These are phyloP conservation scores for Murraya koenigii DNA, from an alignment of 345 rosid genomes.

Conservation along the genomic window DNA sequence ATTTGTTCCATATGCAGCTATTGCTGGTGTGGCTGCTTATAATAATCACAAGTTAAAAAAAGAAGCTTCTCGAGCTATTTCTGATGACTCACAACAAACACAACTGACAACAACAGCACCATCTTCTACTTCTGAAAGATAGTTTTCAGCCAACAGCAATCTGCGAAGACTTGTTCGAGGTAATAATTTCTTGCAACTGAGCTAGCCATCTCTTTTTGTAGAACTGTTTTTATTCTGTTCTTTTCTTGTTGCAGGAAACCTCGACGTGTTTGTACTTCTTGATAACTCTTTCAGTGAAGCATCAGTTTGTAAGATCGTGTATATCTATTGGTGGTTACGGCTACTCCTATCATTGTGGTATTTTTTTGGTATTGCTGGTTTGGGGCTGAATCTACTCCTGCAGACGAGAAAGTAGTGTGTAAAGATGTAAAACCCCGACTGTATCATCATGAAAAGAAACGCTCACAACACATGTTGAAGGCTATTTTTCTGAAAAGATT, in stretches of 20 bases:
- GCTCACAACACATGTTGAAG: not conserved
- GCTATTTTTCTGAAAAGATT: not conserved
- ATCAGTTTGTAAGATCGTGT: not conserved
- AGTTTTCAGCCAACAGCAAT: not conserved
- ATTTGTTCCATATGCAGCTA: constrained; percentile 45
- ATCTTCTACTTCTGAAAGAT: constrained; percentile 34
- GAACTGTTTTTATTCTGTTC: not conserved
- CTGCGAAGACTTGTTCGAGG: constrained; percentile 24
- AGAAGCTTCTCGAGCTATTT: constrained; percentile 57
- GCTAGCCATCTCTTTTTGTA: not conserved
- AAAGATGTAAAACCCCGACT: constrained; percentile 10
- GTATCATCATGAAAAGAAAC: not conserved
- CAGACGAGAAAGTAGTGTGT: not conserved
- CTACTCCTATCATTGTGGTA: constrained; percentile 13
- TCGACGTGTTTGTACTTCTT: not conserved
- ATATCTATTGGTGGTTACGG: not conserved
- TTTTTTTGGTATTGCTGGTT: not conserved
- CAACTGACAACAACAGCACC: constrained; percentile 45
- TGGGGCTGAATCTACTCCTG: constrained; percentile 17
- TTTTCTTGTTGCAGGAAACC: constrained; percentile 8
- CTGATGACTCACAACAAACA: constrained; percentile 31
- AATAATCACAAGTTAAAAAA: constrained; percentile 83
- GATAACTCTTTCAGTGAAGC: not conserved
- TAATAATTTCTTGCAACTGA: not conserved
- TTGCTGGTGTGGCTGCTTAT: constrained; percentile 96